Conservation (phyloP, 2,329 filamentous ascomycete genomes). For the Ascosphaera acerosa region DNA sequence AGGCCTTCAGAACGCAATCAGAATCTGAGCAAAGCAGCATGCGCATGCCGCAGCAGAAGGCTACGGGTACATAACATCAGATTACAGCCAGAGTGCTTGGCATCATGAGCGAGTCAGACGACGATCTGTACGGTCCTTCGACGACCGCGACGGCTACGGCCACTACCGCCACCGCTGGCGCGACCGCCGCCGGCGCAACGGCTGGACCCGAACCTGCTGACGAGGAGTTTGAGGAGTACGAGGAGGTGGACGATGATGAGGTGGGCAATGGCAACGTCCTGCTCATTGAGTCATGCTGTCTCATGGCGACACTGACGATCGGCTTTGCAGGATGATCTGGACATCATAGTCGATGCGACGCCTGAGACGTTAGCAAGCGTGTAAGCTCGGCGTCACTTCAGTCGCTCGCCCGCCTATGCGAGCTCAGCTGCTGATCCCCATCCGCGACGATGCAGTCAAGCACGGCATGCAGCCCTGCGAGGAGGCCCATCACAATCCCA, state of each 20-base stretch:
- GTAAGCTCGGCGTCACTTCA: constrained; percentile 14
- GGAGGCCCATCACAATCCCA: constrained; percentile 13
- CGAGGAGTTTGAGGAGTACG: constrained; percentile 13
- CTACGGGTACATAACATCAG: too few relatives aligned
- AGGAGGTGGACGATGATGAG: constrained; percentile 15
- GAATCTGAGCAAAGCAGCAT: too few relatives aligned
- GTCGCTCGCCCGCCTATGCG: neutral
- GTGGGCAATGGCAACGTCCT: constrained; percentile 11
- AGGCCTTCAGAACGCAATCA: too few relatives aligned
- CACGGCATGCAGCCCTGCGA: constrained; percentile 15
- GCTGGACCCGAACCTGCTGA: constrained; percentile 8
- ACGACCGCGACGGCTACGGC: constrained; percentile 12
- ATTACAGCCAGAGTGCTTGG: too few relatives aligned
- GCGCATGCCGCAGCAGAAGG: too few relatives aligned
- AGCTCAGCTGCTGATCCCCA: constrained; percentile 1
- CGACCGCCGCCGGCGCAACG: constrained; percentile 8
- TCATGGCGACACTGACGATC: constrained; percentile 5
- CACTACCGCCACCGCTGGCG: constrained; percentile 9
- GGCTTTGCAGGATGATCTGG: constrained; percentile 20
- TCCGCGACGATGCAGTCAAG: constrained; percentile 12
- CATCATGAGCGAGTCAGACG: constrained; percentile 23
- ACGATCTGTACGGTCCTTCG: constrained; percentile 21
- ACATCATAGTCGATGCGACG: constrained; percentile 24
- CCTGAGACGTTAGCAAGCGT: constrained; percentile 13
- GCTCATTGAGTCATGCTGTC: constrained; percentile 1